Percentiles rank a stretch among this genome's conserved stretches.
phyloP scores from a whole-genome alignment of 495 filamentous ascomycete genomes.

The Penicillium egyptiacum region DNA sequence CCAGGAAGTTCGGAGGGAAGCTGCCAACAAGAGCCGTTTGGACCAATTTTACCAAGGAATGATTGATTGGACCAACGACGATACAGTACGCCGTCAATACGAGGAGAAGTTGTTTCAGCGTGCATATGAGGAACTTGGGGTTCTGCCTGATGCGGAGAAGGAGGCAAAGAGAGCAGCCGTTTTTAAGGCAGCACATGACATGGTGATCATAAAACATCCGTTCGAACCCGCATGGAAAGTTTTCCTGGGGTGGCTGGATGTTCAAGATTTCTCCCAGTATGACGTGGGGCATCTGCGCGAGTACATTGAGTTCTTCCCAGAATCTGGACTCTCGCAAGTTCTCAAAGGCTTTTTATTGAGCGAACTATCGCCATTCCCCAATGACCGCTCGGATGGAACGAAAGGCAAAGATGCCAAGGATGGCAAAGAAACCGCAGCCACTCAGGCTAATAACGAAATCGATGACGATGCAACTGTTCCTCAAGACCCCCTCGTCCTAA shows the following conservation, averaged over 20 bases:
- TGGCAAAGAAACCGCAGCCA: conserved; percentile 25
- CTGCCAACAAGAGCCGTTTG: conserved; percentile 66
- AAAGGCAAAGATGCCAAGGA: conserved; percentile 32
- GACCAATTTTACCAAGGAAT: conserved; percentile 75
- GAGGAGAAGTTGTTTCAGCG: conserved; percentile 89
- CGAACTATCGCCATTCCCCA: conserved; percentile 78
- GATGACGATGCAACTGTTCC: conserved; percentile 51
- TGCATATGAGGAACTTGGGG: conserved; percentile 71
- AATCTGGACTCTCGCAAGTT: conserved; percentile 75
- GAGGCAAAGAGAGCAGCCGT: conserved; percentile 65
- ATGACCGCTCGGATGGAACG: conserved; percentile 29
- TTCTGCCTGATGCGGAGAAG: conserved; percentile 65
- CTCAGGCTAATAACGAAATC: background rate
- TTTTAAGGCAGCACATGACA: conserved; percentile 72
- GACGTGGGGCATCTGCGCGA: conserved; percentile 73
- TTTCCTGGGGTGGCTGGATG: conserved; percentile 83
- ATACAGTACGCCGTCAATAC: conserved; percentile 76
- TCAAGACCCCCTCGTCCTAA: conserved; percentile 73
- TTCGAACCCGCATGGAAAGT: conserved; percentile 90
- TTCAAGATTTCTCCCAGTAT: conserved; percentile 66
- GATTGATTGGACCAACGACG: conserved; percentile 87
- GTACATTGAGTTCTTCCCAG: conserved; percentile 81
- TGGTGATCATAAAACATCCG: conserved; percentile 95
- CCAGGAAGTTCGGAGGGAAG: conserved; percentile 81
- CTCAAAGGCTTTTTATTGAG: conserved; percentile 78